Percentiles rank a stretch among this genome's conserved stretches.
phyloP scores from a whole-genome alignment of 371 early-diverging fungal genomes.

The Syncephalastrum sp. region DNA sequence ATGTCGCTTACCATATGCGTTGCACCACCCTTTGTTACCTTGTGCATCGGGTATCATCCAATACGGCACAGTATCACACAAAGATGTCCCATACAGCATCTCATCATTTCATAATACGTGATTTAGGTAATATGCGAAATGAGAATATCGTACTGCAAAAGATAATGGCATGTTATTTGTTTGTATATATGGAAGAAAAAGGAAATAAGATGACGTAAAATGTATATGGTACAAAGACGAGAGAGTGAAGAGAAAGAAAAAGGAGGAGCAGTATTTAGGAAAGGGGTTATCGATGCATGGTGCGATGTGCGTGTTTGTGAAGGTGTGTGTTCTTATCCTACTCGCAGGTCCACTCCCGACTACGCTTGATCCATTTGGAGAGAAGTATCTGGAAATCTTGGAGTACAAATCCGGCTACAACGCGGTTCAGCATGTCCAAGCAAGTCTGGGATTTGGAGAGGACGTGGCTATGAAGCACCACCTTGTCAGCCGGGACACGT shows the following conservation, averaged over 20 bases:
- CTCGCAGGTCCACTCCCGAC: conserved; percentile 22
- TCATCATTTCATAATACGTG: too few species aligned
- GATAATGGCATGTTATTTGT: too few species aligned
- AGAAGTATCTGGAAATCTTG: conserved; percentile 36
- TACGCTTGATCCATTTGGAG: conserved; percentile 40
- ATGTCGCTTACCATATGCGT: too few species aligned
- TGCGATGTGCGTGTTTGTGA: background rate
- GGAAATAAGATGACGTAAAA: too few species aligned
- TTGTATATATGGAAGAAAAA: too few species aligned
- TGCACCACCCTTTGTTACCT: too few species aligned
- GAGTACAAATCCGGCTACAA: conserved; percentile 37
- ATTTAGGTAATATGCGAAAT: too few species aligned
- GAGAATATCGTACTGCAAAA: background rate
- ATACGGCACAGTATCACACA: too few species aligned
- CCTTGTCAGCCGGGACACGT: conserved; percentile 12
- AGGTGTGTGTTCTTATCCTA: background rate
- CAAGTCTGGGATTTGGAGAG: conserved; percentile 17
- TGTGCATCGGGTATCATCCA: too few species aligned
- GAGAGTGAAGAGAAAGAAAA: conserved; percentile 2
- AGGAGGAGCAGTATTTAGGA: background rate
- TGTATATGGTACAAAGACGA: too few species aligned
- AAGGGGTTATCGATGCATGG: too few species aligned
- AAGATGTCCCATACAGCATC: too few species aligned
- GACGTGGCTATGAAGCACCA: conserved; percentile 10
- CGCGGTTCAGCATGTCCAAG: conserved; percentile 17